Evolutionary conservation across 768 basidiomycete genomes (phyloP).

Genomic region (Tricholoma saponaceum): DNA sequence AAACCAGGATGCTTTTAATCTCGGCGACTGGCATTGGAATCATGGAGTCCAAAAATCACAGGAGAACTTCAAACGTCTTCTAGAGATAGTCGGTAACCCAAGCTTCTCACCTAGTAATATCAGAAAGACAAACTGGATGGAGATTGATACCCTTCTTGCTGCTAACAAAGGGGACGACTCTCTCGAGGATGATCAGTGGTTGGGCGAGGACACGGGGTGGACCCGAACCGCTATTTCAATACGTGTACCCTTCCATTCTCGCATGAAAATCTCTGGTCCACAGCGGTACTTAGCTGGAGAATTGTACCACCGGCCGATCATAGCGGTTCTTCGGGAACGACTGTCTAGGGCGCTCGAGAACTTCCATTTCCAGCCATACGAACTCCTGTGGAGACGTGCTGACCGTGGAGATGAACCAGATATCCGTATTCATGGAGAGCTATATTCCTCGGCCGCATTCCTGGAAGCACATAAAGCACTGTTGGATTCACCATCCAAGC

Average conservation of each 20-base stretch:
- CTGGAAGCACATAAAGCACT: conserved; percentile 8
- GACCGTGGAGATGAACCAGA: not conserved
- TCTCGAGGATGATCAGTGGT: not conserved
- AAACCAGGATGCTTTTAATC: conserved; percentile 2
- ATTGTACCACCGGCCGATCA: conserved; percentile 16
- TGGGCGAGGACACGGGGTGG: not conserved
- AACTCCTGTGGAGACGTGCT: conserved; percentile 8
- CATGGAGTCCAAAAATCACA: conserved; percentile 12
- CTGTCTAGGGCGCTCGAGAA: not conserved
- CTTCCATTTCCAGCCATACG: conserved; percentile 19
- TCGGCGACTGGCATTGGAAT: conserved; percentile 18
- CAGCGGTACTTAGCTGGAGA: not conserved
- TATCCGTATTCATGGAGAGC: conserved; percentile 12
- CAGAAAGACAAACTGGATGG: conserved; percentile 5
- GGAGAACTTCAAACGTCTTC: conserved; percentile 8
- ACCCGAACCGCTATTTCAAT: not conserved
- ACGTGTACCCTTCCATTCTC: conserved; percentile 4
- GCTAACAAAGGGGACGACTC: not conserved
- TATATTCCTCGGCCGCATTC: conserved; percentile 15
- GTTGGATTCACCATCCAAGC: not conserved
- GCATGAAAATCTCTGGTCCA: conserved; percentile 11
- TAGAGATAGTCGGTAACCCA: conserved; percentile 10
- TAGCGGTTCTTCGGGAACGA: conserved; percentile 14
- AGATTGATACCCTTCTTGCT: not conserved
- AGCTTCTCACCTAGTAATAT: not conserved